Conservation (phyloP, 106 monocot species). For the Triglochin maritima region DNA sequence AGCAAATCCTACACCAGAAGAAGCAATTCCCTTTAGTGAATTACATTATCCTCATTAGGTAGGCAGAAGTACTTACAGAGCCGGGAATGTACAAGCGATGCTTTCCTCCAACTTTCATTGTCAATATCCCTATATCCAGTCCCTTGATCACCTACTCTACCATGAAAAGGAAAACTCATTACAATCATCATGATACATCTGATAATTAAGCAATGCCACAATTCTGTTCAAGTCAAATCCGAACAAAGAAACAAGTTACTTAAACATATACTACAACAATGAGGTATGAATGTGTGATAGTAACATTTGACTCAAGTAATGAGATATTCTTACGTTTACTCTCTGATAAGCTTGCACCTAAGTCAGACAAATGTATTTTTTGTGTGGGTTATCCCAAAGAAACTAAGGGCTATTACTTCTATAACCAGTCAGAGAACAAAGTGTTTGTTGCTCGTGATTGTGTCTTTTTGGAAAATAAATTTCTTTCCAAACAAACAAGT, state of each 20-base stretch:
- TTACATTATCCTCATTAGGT: no score
- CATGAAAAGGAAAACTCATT: not conserved
- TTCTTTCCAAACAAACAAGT: no score
- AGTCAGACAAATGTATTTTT: no score
- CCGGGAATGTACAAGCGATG: constrained; percentile 86
- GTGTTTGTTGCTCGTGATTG: no score
- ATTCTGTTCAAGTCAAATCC: not conserved
- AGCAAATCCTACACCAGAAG: not conserved
- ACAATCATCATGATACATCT: not conserved
- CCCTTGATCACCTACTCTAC: constrained; percentile 81
- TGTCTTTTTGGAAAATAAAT: no score
- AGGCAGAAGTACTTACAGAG: constrained; percentile 36
- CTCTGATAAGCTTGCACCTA: no score
- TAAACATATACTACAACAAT: not conserved
- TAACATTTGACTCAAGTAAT: not conserved
- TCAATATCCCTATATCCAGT: constrained; percentile 91
- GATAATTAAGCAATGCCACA: not conserved
- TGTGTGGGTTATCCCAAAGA: no score
- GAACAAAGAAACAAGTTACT: not conserved
- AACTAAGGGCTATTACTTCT: no score
- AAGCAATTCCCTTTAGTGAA: not conserved
- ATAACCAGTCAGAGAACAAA: no score
- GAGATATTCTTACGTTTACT: not conserved
- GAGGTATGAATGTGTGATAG: no score
- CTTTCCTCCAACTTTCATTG: constrained; percentile 88